phyloP scores from a whole-genome alignment of 768 basidiomycete genomes.

The Agrocybe chaxingu region DNA sequence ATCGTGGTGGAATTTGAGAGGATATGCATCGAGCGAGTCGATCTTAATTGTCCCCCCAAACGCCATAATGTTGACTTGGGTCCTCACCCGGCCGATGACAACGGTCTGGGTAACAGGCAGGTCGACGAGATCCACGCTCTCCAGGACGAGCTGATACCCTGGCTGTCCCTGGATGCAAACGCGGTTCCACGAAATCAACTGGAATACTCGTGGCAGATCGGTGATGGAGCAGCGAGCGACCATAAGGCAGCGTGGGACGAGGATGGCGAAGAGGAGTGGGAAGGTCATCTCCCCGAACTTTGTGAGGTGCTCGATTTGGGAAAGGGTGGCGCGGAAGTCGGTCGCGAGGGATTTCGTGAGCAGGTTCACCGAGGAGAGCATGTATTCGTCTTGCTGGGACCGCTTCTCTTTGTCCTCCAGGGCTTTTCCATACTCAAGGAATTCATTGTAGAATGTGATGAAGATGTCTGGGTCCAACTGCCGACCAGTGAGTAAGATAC shows the following conservation, averaged over 20 bases:
- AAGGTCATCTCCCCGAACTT: constrained; percentile 57
- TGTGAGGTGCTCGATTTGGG: constrained; percentile 43
- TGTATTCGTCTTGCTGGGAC: constrained; percentile 37
- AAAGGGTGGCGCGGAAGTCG: constrained; percentile 48
- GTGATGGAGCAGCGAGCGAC: constrained; percentile 52
- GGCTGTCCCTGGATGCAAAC: constrained; percentile 30
- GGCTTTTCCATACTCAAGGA: constrained; percentile 38
- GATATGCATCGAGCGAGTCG: constrained; percentile 46
- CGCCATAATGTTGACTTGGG: constrained; percentile 34
- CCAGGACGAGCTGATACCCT: constrained; percentile 43
- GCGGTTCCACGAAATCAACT: constrained; percentile 37
- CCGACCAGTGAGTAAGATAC: neutral
- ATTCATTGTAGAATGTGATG: constrained; percentile 47
- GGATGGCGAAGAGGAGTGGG: constrained; percentile 51
- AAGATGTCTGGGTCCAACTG: constrained; percentile 58
- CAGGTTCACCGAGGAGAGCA: constrained; percentile 43
- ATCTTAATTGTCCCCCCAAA: constrained; percentile 54
- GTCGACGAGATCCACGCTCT: constrained; percentile 52
- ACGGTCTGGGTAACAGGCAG: constrained; percentile 29
- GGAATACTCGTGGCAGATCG: constrained; percentile 47
- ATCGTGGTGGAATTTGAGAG: constrained; percentile 49
- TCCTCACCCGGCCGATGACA: constrained; percentile 37
- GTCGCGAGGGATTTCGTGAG: constrained; percentile 46
- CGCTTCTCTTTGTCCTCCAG: constrained; percentile 34
- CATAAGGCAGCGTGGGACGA: constrained; percentile 51